phyloP scores from a whole-genome alignment of 139 green algal genomes.

The Ettlia oleoabundans region DNA sequence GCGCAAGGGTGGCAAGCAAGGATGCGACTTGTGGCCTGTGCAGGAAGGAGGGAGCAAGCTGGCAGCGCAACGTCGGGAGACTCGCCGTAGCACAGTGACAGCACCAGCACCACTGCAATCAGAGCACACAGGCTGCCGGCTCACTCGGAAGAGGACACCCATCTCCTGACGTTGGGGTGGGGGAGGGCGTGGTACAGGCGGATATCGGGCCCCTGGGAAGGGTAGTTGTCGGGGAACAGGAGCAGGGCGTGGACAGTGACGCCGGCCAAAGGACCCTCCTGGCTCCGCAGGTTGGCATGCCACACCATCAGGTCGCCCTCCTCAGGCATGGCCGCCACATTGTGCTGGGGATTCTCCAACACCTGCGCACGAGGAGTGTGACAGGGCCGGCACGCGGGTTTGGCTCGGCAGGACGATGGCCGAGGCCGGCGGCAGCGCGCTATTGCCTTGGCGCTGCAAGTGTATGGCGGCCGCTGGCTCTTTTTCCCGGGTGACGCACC shows the following conservation, averaged over 20 bases:
- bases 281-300: conserved; percentile 10
- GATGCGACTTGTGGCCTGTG: neutral
- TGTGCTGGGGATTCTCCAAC: conserved; percentile 8
- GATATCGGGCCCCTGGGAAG: neutral
- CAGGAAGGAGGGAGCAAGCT: too few relatives aligned
- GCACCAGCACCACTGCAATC: neutral
- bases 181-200: conserved; percentile 18
- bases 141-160: neutral
- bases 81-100: too few relatives aligned
- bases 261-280: neutral
- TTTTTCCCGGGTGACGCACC: neutral
- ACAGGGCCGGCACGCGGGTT: too few relatives aligned
- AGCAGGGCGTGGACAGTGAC: conserved; percentile 7
- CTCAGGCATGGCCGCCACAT: neutral
- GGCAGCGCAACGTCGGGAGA: too few relatives aligned
- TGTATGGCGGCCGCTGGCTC: too few relatives aligned
- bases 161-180: conserved; percentile 13
- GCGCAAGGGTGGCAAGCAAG: neutral
- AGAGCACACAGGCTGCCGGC: neutral
- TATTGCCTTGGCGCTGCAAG: too few relatives aligned
- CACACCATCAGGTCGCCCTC: conserved; percentile 15
- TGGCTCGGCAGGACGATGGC: too few relatives aligned
- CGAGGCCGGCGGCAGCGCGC: too few relatives aligned
- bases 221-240: conserved; percentile 15
- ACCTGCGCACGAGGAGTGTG: neutral